Percentiles rank a stretch among this genome's conserved stretches.
These are phyloP conservation scores for Leishmania braziliensis DNA, from an alignment of 208 protist genomes.

Conservation along the genomic window DNA sequence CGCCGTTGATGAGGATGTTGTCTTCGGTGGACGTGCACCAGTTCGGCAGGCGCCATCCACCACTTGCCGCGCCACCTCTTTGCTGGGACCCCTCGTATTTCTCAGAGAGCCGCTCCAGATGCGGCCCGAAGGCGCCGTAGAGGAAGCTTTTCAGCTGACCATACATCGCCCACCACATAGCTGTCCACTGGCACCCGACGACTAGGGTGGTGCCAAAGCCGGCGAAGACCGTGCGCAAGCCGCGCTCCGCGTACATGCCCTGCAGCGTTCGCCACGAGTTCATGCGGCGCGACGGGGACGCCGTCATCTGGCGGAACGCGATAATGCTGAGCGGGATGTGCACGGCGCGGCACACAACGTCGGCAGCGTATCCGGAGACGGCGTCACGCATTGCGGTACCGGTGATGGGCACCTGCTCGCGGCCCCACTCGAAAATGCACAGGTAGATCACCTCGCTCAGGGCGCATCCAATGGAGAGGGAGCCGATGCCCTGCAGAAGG, in stretches of 20 bases:
- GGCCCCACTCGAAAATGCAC: slow-evolving; percentile 68
- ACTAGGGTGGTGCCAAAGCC: slow-evolving; percentile 80
- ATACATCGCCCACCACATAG: slow-evolving; percentile 83
- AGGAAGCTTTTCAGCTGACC: slow-evolving; percentile 50
- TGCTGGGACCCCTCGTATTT: background rate
- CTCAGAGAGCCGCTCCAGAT: slow-evolving; percentile 26
- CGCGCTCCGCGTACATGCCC: slow-evolving; percentile 67
- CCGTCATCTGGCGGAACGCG: slow-evolving; percentile 85
- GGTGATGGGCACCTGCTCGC: slow-evolving; percentile 48
- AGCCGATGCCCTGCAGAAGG: slow-evolving; percentile 56
- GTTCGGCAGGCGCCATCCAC: slow-evolving; percentile 25
- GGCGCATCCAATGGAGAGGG: slow-evolving; percentile 70
- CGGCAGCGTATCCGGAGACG: slow-evolving; percentile 62
- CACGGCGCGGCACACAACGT: slow-evolving; percentile 65
- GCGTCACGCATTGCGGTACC: slow-evolving; percentile 48
- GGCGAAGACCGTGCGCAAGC: slow-evolving; percentile 69
- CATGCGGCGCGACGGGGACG: slow-evolving; percentile 4
- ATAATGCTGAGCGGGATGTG: slow-evolving; percentile 86
- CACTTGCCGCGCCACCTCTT: background rate
- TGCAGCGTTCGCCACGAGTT: slow-evolving; percentile 31
- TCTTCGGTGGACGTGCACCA: slow-evolving; percentile 66
- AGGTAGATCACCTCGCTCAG: slow-evolving; percentile 86
- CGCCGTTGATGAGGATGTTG: slow-evolving; percentile 70
- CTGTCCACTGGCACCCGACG: slow-evolving; percentile 85
- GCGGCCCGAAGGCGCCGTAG: slow-evolving; percentile 43